Evolutionary conservation across 768 basidiomycete genomes (phyloP), one percentile per base, ranked within the genome.

Genomic region (Phlegmacium glaucopus): DNA sequence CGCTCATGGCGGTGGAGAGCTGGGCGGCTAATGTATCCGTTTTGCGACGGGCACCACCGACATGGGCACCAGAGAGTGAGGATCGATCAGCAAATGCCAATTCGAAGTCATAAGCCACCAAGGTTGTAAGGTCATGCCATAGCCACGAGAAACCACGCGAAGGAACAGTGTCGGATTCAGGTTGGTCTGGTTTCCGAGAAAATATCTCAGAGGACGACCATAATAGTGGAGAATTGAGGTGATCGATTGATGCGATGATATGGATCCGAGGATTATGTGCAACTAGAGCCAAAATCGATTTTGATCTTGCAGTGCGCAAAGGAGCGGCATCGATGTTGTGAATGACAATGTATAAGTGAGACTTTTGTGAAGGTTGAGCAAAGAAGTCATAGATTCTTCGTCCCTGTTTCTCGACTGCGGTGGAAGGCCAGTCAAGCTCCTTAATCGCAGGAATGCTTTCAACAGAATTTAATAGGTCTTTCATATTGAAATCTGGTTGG

Each of bases 101-200:
- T 62, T 97, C 94, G 50, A 77, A 75, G 61, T 89, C 83, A 71
- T 94, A 96, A 1, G 89, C 73, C 12, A 69, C 71, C 54, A 94
- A 85, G 2, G 95, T 96, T 4, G 93, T 91, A 17, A 92, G 65
- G 65, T 95, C 91, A 66, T 97, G 91, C 82, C 90, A 91, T 12
- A 93, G 69, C 83, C 90, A 92, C 1, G 80, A 67, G 61, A 80
- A 86, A 8, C 85, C 85, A 28, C 74, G 74, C 29, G 65, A 48
- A 42, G 64, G 62, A 7, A 62, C 55, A 6, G 54, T 8, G 13
- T 56, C 44, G 12, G 53, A 45, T 13, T 42, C 36, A 26, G 49
- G 9, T n/a, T 37, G 42, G 32, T 51, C 51, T 27, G 63, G 66
- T 61, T 85, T 86, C 37, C 83, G 70, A 5, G 83, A 64, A 36